phyloP scores from a whole-genome alignment of 345 rosid species.

The Populus pruinosa region DNA sequence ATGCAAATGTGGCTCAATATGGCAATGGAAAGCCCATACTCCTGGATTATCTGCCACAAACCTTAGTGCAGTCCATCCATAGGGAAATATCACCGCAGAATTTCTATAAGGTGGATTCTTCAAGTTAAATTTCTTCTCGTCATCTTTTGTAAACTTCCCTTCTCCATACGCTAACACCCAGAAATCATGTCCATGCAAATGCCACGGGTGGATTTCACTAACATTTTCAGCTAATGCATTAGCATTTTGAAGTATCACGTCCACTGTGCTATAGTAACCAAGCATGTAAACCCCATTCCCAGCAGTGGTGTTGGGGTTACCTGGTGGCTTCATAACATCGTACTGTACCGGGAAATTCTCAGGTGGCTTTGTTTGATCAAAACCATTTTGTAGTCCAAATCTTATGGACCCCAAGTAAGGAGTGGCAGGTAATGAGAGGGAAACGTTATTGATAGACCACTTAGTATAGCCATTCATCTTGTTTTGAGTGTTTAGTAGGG shows the following conservation, averaged over 20 bases:
- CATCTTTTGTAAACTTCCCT: slow-evolving; percentile 41
- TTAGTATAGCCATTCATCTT: slow-evolving; percentile 41
- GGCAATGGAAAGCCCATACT: slow-evolving; percentile 91
- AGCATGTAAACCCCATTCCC: slow-evolving; percentile 59
- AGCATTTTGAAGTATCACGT: slow-evolving; percentile 72
- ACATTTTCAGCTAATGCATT: slow-evolving; percentile 34
- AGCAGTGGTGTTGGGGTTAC: slow-evolving; percentile 38
- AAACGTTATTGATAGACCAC: slow-evolving; percentile 78
- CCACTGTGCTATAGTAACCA: slow-evolving; percentile 46
- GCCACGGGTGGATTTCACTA: slow-evolving; percentile 89
- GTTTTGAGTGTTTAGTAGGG: slow-evolving; percentile 77
- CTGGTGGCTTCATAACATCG: slow-evolving; percentile 49
- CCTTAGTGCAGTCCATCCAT: slow-evolving; percentile 90
- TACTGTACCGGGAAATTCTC: slow-evolving; percentile 34
- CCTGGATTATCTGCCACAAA: slow-evolving; percentile 81
- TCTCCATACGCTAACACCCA: slow-evolving; percentile 84
- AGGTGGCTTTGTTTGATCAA: slow-evolving; percentile 44
- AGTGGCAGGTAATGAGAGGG: slow-evolving; percentile 54
- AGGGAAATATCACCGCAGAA: slow-evolving; percentile 60
- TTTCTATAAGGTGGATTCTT: slow-evolving; percentile 70
- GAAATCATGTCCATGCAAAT: slow-evolving; percentile 81
- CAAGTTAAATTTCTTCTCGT: slow-evolving; percentile 48
- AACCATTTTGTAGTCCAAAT: slow-evolving; percentile 36
- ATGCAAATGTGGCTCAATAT: slow-evolving; percentile 85
- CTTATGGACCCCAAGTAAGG: slow-evolving; percentile 78